Conservation (phyloP, 495 filamentous ascomycete species). For the Penicillium crystallinum region DNA sequence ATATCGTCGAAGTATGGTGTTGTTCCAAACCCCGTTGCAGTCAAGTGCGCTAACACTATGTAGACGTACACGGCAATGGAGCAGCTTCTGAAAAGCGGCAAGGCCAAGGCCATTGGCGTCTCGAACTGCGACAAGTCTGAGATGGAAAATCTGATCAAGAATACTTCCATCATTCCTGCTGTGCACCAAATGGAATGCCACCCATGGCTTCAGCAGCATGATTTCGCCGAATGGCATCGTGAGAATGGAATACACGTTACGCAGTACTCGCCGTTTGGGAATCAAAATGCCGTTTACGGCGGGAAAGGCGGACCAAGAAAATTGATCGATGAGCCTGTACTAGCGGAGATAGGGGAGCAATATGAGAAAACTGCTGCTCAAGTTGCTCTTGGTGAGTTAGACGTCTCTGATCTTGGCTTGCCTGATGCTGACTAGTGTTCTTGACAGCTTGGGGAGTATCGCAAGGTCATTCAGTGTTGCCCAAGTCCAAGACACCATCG, state of each 20-base stretch:
- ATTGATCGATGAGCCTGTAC: conserved; percentile 56
- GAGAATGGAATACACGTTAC: conserved; percentile 55
- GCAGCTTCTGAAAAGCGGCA: conserved; percentile 48
- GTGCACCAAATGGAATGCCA: conserved; percentile 63
- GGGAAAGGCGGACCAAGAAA: conserved; percentile 44
- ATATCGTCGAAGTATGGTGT: conserved; percentile 46
- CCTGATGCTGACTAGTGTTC: background rate
- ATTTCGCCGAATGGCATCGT: conserved; percentile 52
- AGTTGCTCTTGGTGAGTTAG: conserved; percentile 51
- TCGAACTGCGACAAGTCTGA: conserved; percentile 71
- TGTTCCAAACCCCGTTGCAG: background rate
- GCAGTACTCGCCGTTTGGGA: conserved; percentile 66
- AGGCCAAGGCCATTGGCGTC: conserved; percentile 63
- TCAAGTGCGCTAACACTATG: conserved; percentile 14
- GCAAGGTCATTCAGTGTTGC: conserved; percentile 59
- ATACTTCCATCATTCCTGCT: conserved; percentile 55
- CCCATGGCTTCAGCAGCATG: conserved; percentile 57
- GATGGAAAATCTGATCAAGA: conserved; percentile 60
- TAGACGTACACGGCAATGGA: conserved; percentile 65
- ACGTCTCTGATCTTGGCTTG: background rate
- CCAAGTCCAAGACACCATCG: conserved; percentile 55
- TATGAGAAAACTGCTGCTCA: conserved; percentile 59
- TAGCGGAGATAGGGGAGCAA: conserved; percentile 57
- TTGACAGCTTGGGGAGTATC: conserved; percentile 59
- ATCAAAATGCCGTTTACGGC: conserved; percentile 61